These are phyloP conservation scores for Heimioporus sp. DNA, from an alignment of 768 basidiomycete genomes.

Conservation along the genomic window DNA sequence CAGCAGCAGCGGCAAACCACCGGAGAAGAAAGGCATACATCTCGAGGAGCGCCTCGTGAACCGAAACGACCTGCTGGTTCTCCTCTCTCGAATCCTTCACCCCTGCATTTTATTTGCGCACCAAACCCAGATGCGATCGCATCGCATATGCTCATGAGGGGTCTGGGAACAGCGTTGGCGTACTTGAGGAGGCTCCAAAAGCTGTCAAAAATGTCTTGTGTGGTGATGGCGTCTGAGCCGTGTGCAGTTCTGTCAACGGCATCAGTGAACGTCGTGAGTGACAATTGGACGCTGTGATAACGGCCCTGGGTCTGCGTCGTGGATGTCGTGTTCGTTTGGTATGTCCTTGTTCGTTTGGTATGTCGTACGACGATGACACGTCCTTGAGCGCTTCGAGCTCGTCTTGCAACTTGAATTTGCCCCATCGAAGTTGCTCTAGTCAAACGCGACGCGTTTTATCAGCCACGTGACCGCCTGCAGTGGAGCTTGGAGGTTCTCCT, in stretches of 20 bases:
- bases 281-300: constrained; percentile 53
- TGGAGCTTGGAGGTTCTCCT: no score
- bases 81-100: constrained; percentile 67
- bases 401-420: constrained; percentile 76
- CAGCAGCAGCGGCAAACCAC: constrained; percentile 85
- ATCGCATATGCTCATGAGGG: constrained; percentile 83
- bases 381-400: constrained; percentile 68
- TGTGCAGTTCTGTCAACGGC: constrained; percentile 82
- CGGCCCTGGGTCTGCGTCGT: constrained; percentile 49
- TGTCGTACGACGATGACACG: constrained; percentile 54
- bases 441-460: no score
- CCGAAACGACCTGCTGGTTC: constrained; percentile 57
- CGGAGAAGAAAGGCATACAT: constrained; percentile 90
- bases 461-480: no score
- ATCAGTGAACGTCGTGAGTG: constrained; percentile 38
- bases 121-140: constrained; percentile 75
- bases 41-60: constrained; percentile 77
- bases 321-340: constrained; percentile 67
- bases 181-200: constrained; percentile 82
- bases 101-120: constrained; percentile 69
- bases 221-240: constrained; percentile 67
- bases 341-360: no score
- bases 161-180: constrained; percentile 56
- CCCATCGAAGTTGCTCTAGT: constrained; percentile 31
- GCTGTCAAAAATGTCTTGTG: constrained; percentile 73